phyloP scores from a whole-genome alignment of 2,329 filamentous ascomycete species.

The Didymella pomorum region DNA sequence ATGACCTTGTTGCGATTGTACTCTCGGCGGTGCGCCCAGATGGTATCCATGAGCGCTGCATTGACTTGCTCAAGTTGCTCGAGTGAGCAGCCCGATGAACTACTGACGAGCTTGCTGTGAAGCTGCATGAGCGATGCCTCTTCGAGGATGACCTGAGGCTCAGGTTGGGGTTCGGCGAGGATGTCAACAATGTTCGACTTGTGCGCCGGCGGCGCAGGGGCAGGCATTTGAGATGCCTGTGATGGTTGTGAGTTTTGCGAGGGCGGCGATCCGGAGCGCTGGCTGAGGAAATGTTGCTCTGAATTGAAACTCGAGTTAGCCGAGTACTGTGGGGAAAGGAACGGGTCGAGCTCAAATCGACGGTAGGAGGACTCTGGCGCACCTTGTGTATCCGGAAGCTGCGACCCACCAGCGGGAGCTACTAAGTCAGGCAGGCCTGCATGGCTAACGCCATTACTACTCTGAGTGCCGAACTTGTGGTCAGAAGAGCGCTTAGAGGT shows the following conservation, averaged over 20 bases:
- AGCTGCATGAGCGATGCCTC: conserved; percentile 64
- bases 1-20: conserved; percentile 84
- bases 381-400: conserved; percentile 71
- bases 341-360: conserved; percentile 24
- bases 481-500: conserved; percentile 76
- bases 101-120: conserved; percentile 68
- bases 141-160: conserved; percentile 56
- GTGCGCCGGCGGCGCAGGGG: conserved; percentile 47
- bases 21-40: conserved; percentile 81
- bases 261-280: conserved; percentile 49
- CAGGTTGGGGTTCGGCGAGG: conserved; percentile 50
- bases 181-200: conserved; percentile 51
- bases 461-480: conserved; percentile 77
- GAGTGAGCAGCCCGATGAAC: conserved; percentile 80
- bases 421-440: conserved; percentile 66
- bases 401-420: conserved; percentile 61
- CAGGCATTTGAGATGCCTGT: conserved; percentile 39
- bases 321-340: conserved; percentile 14
- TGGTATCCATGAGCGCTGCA: conserved; percentile 85
- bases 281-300: conserved; percentile 47
- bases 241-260: conserved; percentile 49
- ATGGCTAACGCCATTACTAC: conserved; percentile 68
- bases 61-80: conserved; percentile 97
- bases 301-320: conserved; percentile 31
- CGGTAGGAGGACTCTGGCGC: conserved; percentile 45